A percentile compares a stretch with the other conserved stretches of the same genome.
phyloP scores from a whole-genome alignment of 805 yeast genomes.

The Jamesozyma rosinii region DNA sequence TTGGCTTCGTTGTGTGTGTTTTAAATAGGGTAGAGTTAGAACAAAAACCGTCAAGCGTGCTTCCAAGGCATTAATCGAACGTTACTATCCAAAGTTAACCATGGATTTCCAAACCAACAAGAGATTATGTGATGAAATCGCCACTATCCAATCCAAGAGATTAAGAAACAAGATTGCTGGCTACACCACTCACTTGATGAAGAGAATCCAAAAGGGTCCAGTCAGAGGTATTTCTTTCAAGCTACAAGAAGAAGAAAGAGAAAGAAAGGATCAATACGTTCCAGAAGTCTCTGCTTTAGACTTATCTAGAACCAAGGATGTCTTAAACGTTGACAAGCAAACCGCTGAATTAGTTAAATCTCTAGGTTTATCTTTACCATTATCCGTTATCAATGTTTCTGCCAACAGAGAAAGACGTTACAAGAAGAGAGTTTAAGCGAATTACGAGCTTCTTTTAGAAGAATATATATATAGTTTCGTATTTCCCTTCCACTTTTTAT shows the following conservation, averaged over 20 bases:
- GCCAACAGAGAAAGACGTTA: constrained; percentile 87
- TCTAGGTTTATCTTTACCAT: constrained; percentile 84
- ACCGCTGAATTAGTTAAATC: constrained; percentile 91
- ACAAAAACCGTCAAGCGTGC: constrained; percentile 99
- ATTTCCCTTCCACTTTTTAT: background rate
- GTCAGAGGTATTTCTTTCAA: constrained; percentile 99
- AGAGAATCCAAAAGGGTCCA: constrained; percentile 99
- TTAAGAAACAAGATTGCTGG: constrained; percentile 99
- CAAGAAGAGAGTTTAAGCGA: constrained; percentile 72
- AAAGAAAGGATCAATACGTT: constrained; percentile 99
- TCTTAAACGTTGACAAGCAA: constrained; percentile 93
- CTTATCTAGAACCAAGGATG: constrained; percentile 91
- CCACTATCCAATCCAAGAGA: constrained; percentile 98
- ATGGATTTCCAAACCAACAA: constrained; percentile 99
- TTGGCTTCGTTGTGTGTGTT: background rate
- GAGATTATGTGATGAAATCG: constrained; percentile 97
- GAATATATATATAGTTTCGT: background rate
- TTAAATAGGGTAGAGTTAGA: constrained; percentile 94
- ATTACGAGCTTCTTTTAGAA: background rate
- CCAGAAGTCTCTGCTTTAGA: constrained; percentile 99
- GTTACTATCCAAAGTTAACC: constrained; percentile 99
- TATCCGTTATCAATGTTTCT: constrained; percentile 77
- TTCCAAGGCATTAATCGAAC: constrained; percentile 98
- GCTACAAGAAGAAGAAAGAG: constrained; percentile 99
- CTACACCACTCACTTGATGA: constrained; percentile 99